Percentiles rank a stretch among this genome's conserved stretches.
phyloP scores from a whole-genome alignment of 352 stramenopile genomes.

The Pythium aphanidermatum region DNA sequence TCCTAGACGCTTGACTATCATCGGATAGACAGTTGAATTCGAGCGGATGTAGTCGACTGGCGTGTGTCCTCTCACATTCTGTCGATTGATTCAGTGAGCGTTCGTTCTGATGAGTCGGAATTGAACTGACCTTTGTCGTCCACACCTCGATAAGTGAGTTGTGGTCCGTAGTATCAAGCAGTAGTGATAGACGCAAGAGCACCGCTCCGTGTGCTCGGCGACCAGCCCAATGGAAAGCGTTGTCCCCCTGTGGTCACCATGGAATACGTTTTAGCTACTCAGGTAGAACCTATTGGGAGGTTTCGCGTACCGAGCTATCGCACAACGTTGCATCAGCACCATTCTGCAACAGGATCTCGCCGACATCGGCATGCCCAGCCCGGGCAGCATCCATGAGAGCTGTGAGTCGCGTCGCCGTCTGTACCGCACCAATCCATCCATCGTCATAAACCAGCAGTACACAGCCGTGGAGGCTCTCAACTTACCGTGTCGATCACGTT shows the following conservation, averaged over 20 bases:
- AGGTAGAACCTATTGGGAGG: too few species aligned
- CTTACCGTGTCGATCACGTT: constrained; percentile 55
- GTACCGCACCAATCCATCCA: neutral
- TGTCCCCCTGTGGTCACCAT: constrained; percentile 38
- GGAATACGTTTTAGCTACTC: neutral
- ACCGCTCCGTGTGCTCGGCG: constrained; percentile 41
- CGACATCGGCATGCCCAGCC: constrained; percentile 39
- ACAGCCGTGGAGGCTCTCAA: too few species aligned
- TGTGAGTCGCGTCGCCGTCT: constrained; percentile 46
- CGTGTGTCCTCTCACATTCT: constrained; percentile 59
- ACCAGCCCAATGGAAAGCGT: constrained; percentile 63
- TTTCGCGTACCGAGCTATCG: constrained; percentile 43
- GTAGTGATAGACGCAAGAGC: constrained; percentile 40
- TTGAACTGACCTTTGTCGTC: constrained; percentile 37
- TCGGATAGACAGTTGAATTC: constrained; percentile 30
- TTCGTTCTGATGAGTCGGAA: neutral
- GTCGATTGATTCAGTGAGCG: neutral
- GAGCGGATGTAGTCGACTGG: constrained; percentile 39
- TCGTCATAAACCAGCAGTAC: neutral
- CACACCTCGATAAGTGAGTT: constrained; percentile 27
- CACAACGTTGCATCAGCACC: constrained; percentile 34
- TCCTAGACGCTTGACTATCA: constrained; percentile 50
- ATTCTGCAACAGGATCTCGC: constrained; percentile 35
- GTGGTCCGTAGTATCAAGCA: constrained; percentile 25
- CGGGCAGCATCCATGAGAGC: constrained; percentile 56